Conservation (phyloP, 305 asterid genomes). For the Fraxinus sp. region DNA sequence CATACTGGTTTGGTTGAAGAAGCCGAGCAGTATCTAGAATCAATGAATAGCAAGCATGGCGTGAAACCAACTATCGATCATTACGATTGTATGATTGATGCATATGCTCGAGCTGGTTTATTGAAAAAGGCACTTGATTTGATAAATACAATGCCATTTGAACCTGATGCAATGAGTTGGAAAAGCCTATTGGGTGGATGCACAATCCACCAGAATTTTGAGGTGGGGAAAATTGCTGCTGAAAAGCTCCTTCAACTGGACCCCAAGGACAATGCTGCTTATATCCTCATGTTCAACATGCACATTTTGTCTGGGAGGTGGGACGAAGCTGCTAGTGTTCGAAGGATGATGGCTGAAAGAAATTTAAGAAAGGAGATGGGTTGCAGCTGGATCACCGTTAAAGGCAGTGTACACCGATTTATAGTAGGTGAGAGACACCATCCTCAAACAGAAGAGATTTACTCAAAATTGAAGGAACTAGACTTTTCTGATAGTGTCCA, state of each 20-base stretch:
- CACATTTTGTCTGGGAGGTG: constrained; percentile 39
- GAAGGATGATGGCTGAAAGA: constrained; percentile 48
- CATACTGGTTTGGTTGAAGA: constrained; percentile 52
- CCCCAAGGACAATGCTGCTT: constrained; percentile 52
- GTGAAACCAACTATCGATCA: constrained; percentile 47
- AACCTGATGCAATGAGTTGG: constrained; percentile 63
- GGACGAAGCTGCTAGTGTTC: constrained; percentile 49
- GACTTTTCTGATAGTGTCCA: constrained; percentile 8
- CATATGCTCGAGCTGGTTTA: constrained; percentile 52
- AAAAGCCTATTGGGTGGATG: constrained; percentile 60
- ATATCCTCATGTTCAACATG: constrained; percentile 55
- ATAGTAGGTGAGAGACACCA: constrained; percentile 59
- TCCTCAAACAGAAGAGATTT: constrained; percentile 47
- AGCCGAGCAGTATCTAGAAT: constrained; percentile 37
- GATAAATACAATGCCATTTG: constrained; percentile 49
- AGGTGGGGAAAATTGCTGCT: constrained; percentile 52
- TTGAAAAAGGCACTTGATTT: constrained; percentile 43
- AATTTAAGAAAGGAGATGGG: constrained; percentile 46
- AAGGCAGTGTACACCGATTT: constrained; percentile 45
- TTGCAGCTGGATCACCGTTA: constrained; percentile 61
- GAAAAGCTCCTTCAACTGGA: constrained; percentile 52
- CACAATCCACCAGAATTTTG: constrained; percentile 39
- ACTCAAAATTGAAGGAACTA: constrained; percentile 44
- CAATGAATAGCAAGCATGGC: constrained; percentile 44
- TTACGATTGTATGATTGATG: constrained; percentile 55